Evolutionary conservation across 352 stramenopile genomes (phyloP).

Genomic region (Globisporangium middletonii): DNA sequence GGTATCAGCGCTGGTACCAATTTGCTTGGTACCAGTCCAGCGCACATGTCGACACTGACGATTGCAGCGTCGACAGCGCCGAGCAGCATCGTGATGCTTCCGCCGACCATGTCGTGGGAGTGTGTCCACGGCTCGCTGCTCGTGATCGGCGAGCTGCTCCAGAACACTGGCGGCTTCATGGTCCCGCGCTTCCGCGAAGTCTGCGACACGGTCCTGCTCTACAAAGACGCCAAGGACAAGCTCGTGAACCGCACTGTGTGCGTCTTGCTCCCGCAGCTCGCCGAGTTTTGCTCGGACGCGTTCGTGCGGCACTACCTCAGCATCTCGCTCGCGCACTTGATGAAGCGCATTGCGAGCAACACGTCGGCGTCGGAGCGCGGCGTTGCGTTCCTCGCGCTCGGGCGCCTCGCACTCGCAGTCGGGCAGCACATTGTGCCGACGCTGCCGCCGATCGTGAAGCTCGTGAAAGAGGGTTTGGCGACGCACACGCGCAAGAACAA

Average conservation of each 20-base stretch:
- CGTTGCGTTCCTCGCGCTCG: slow-evolving; percentile 91
- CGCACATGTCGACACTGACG: slow-evolving; percentile 1
- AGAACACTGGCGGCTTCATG: slow-evolving; percentile 96
- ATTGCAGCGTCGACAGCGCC: slow-evolving; percentile 1
- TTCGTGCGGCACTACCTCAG: slow-evolving; percentile 94
- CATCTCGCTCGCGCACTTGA: slow-evolving; percentile 71
- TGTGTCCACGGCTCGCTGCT: slow-evolving; percentile 94
- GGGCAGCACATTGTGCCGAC: slow-evolving; percentile 83
- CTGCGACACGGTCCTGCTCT: slow-evolving; percentile 91
- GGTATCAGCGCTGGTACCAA: slow-evolving; percentile 7
- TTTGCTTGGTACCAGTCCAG: not conserved
- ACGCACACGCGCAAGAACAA: slow-evolving; percentile 33
- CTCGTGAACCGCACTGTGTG: slow-evolving; percentile 80
- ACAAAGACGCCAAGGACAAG: slow-evolving; percentile 87
- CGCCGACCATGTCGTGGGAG: slow-evolving; percentile 46
- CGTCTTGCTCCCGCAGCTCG: slow-evolving; percentile 91
- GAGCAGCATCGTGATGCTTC: slow-evolving; percentile 7
- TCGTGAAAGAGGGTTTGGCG: slow-evolving; percentile 70
- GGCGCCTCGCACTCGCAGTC: slow-evolving; percentile 89
- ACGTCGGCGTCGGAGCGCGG: slow-evolving; percentile 53
- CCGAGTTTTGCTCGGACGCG: slow-evolving; percentile 87
- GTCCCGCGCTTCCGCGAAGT: slow-evolving; percentile 95
- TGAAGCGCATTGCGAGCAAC: slow-evolving; percentile 71
- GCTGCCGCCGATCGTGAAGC: slow-evolving; percentile 66
- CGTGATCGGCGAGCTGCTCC: slow-evolving; percentile 92